phyloP scores from a whole-genome alignment of 331 rosid species.

The Arachis monticola region DNA sequence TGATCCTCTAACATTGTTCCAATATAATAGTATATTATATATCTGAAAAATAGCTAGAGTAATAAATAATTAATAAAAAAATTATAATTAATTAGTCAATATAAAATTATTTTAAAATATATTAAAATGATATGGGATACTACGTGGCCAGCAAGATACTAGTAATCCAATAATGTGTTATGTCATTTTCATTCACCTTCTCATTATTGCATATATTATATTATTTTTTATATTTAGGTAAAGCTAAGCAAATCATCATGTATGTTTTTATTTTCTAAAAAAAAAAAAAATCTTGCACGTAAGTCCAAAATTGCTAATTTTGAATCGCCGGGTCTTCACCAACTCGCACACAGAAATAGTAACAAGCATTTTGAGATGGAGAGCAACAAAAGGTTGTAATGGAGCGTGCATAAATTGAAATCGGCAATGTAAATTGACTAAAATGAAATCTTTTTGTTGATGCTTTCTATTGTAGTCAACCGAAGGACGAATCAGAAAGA shows the following conservation, averaged over 20 bases:
- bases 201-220: neutral
- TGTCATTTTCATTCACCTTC: too few species aligned
- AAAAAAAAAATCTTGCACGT: neutral
- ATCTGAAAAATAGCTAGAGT: too few species aligned
- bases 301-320: neutral
- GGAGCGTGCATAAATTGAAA: neutral
- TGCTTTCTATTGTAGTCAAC: constrained; percentile 1
- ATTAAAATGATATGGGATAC: too few species aligned
- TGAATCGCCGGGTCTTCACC: neutral
- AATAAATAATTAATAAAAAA: too few species aligned
- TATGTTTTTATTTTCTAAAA: neutral
- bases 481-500: neutral
- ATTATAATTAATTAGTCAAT: neutral
- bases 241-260: neutral
- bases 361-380: neutral
- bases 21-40: too few species aligned
- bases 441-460: neutral
- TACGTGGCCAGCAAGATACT: too few species aligned
- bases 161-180: too few species aligned
- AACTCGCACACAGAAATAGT: neutral
- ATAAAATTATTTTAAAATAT: too few species aligned
- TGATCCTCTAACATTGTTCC: too few species aligned
- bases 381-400: neutral
- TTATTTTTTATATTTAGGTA: neutral
- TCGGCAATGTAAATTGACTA: neutral